phyloP scores from a whole-genome alignment of 495 filamentous ascomycete species.

The Xylaria bambusicola region DNA sequence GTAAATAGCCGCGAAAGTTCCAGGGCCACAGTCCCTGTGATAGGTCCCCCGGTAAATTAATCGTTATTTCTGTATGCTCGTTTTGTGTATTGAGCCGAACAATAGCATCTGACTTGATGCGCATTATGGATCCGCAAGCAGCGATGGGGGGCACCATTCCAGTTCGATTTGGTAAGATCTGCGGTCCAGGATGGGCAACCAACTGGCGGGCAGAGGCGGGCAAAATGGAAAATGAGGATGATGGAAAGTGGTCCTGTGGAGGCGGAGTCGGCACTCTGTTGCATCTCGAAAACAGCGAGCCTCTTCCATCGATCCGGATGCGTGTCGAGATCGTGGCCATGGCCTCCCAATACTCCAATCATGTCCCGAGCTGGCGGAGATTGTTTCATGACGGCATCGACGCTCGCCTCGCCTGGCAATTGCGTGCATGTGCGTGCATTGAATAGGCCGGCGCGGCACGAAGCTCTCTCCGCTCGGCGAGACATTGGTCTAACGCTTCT shows the following conservation, averaged over 20 bases:
- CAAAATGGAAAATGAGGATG: not conserved
- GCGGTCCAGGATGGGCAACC: not conserved
- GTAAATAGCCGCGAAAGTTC: constrained; percentile 10
- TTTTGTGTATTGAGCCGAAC: constrained; percentile 12
- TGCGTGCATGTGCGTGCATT: constrained; percentile 12
- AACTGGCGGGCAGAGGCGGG: not conserved
- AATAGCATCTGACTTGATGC: not conserved
- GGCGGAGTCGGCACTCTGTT: no score
- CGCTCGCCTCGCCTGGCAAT: constrained; percentile 7
- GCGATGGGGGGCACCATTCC: not conserved
- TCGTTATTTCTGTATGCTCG: constrained; percentile 28
- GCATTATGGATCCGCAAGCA: not conserved
- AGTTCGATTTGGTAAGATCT: constrained; percentile 8
- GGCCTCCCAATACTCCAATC: not conserved
- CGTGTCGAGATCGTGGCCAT: constrained; percentile 4
- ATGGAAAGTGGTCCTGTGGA: no score
- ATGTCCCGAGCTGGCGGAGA: constrained; percentile 7
- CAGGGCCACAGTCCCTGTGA: constrained; percentile 30
- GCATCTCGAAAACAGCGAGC: not conserved
- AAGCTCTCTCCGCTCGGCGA: constrained; percentile 5
- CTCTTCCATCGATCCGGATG: constrained; percentile 7
- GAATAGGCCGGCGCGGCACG: constrained; percentile 4
- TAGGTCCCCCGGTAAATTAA: constrained; percentile 30
- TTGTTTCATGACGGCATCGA: constrained; percentile 7
- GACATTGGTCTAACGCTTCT: constrained; percentile 9